Evolutionary conservation across 148 eudicot genomes (phyloP).

Genomic region (Vaccinium darrowii): DNA sequence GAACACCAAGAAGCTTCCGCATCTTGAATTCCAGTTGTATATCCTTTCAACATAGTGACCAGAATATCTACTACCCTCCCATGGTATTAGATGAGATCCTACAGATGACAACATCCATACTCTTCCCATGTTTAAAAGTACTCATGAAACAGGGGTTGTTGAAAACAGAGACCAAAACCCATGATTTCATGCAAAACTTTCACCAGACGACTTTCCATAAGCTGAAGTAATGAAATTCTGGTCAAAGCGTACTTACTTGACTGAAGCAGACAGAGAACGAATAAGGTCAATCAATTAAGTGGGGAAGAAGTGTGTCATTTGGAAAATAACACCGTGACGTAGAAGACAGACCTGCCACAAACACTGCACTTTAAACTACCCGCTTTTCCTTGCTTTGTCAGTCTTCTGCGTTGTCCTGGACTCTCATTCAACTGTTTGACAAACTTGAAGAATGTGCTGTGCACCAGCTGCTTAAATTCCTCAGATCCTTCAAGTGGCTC

Average conservation of each 20-base stretch:
- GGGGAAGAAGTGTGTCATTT: slow-evolving; percentile 15
- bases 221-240: slow-evolving; percentile 9
- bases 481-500: slow-evolving; percentile 50
- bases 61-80: background rate
- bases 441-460: slow-evolving; percentile 43
- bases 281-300: slow-evolving; percentile 13
- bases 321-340: slow-evolving; percentile 22
- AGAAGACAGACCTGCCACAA: slow-evolving; percentile 64
- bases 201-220: background rate
- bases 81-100: background rate
- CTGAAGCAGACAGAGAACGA: slow-evolving; percentile 16
- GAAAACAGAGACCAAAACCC: slow-evolving; percentile 9
- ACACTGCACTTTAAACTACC: slow-evolving; percentile 57
- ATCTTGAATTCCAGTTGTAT: background rate
- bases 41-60: background rate
- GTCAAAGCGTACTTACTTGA: slow-evolving; percentile 25
- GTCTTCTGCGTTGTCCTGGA: slow-evolving; percentile 29
- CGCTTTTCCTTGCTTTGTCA: slow-evolving; percentile 43
- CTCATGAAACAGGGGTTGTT: slow-evolving; percentile 11
- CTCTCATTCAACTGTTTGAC: slow-evolving; percentile 44
- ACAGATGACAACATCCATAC: background rate
- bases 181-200: slow-evolving; percentile 10
- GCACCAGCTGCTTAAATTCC: slow-evolving; percentile 51
- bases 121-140: slow-evolving; percentile 8
- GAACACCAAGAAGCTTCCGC: slow-evolving; percentile 10